Conservation (phyloP, 2,329 filamentous ascomycete genomes). For the Penicillium corylophilum region DNA sequence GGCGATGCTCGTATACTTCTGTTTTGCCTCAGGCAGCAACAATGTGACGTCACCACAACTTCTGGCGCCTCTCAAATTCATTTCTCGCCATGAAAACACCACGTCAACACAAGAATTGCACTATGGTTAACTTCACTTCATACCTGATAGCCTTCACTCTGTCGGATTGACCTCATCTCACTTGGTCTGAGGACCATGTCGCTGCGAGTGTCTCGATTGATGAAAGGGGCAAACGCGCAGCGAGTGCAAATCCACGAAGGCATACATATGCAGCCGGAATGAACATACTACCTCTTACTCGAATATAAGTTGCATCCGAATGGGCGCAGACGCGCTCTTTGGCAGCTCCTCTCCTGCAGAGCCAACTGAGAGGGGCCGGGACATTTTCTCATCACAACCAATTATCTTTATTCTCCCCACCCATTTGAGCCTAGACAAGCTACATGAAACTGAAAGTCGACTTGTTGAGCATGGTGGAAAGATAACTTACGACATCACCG, state of each 20-base stretch:
- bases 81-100: background rate
- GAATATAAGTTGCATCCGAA: background rate
- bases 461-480: constrained; percentile 56
- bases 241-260: background rate
- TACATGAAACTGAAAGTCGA: constrained; percentile 63
- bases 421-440: constrained; percentile 63
- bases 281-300: background rate
- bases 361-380: background rate
- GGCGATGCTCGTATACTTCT: background rate
- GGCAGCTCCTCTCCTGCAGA: constrained; percentile 3
- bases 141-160: too few relatives aligned
- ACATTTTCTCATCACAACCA: constrained; percentile 49
- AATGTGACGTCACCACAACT: constrained; percentile 6
- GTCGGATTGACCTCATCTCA: background rate
- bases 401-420: constrained; percentile 71
- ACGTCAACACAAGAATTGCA: background rate
- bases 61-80: background rate
- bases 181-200: background rate
- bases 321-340: background rate
- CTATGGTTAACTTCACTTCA: background rate
- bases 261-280: background rate
- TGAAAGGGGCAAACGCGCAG: background rate
- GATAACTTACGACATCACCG: constrained; percentile 68
- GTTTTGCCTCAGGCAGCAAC: constrained; percentile 4
- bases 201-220: background rate